phyloP scores from a whole-genome alignment of 768 basidiomycete genomes.

The Butyriboletus loyo region DNA sequence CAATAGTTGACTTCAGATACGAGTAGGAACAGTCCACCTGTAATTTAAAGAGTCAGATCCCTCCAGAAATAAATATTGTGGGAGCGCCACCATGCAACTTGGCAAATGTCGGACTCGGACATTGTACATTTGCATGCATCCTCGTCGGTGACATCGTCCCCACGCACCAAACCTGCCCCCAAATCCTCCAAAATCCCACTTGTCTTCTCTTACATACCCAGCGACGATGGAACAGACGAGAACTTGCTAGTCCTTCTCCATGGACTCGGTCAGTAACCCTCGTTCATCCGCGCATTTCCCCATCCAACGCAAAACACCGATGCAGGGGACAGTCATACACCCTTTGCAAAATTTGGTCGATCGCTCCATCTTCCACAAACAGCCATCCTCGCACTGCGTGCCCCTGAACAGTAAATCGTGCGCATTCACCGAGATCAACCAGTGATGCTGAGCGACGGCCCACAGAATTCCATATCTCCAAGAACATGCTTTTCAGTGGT shows the following conservation, averaged over 20 bases:
- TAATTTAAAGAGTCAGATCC: not conserved
- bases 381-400: conserved; percentile 76
- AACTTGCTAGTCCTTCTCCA: conserved; percentile 84
- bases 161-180: conserved; percentile 50
- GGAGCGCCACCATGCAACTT: not conserved
- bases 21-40: not conserved
- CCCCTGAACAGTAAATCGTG: conserved; percentile 64
- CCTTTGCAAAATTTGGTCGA: conserved; percentile 72
- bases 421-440: not conserved
- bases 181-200: conserved; percentile 43
- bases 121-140: conserved; percentile 20
- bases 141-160: conserved; percentile 6
- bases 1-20: not conserved
- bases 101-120: conserved; percentile 16
- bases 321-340: conserved; percentile 75
- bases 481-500: conserved; percentile 85
- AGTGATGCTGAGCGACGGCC: conserved; percentile 8
- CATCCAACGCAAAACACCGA: not conserved
- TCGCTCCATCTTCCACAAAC: conserved; percentile 87
- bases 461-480: conserved; percentile 73
- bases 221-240: conserved; percentile 81
- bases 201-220: conserved; percentile 66
- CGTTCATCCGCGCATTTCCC: not conserved
- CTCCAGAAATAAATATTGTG: not conserved
- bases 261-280: conserved; percentile 62